Evolutionary conservation across 495 filamentous ascomycete genomes (phyloP).

Genomic region (Trichoderma orchidacearum): DNA sequence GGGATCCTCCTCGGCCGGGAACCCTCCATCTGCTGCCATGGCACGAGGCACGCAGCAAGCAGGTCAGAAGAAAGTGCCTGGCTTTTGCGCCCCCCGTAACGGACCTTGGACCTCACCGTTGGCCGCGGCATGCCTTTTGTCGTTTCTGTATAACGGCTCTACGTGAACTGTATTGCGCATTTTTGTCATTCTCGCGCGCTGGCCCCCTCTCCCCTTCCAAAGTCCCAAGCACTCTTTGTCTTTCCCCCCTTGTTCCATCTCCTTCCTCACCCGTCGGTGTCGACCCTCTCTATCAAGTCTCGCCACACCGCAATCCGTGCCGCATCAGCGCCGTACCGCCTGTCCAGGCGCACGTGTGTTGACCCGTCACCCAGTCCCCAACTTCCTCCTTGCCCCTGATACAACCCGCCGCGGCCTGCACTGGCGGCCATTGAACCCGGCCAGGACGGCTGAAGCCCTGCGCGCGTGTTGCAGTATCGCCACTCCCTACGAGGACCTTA

Average conservation of each 20-base stretch:
- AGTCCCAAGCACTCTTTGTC: too few species aligned
- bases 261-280: too few species aligned
- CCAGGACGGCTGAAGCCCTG: not conserved
- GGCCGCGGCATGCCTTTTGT: not conserved
- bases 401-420: not conserved
- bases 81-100: not conserved
- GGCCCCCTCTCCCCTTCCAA: too few species aligned
- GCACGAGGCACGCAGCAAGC: slow-evolving; percentile 25
- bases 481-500: too few species aligned
- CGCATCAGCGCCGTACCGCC: too few species aligned
- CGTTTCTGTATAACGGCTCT: too few species aligned
- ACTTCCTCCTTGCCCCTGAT: slow-evolving; percentile 4
- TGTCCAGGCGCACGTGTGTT: not conserved
- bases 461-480: too few species aligned
- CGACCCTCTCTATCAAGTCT: too few species aligned
- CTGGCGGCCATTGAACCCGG: not conserved
- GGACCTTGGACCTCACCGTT: not conserved
- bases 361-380: slow-evolving; percentile 3
- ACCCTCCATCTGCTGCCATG: slow-evolving; percentile 26
- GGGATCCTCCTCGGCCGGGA: not conserved
- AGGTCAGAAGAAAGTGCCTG: not conserved
- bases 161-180: too few species aligned
- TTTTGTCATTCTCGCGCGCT: too few species aligned
- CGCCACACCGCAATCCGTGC: too few species aligned
- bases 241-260: too few species aligned